phyloP scores from a whole-genome alignment of 257 asterid genomes.

The Solanum chiquidenum region DNA sequence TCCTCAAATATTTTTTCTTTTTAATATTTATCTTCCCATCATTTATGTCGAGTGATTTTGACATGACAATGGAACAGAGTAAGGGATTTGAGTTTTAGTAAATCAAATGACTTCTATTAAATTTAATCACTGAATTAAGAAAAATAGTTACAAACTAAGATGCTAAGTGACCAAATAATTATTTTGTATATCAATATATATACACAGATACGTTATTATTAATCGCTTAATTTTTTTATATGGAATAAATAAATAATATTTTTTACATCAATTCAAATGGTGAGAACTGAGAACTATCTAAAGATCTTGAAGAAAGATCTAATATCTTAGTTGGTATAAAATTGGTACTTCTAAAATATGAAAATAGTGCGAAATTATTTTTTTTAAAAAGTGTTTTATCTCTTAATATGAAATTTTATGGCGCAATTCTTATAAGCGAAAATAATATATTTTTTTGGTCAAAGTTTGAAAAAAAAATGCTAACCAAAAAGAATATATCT shows the following conservation, averaged over 20 bases:
- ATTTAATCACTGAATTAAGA: no score
- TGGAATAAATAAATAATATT: no score
- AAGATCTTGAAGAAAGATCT: neutral
- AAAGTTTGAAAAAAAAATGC: neutral
- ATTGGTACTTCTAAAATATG: neutral
- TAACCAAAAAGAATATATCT: neutral
- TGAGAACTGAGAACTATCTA: neutral
- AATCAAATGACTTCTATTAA: no score
- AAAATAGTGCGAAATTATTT: neutral
- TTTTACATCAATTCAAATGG: no score
- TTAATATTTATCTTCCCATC: no score
- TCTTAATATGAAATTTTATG: neutral
- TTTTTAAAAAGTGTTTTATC: neutral
- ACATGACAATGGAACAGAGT: no score
- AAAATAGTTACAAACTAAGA: neutral
- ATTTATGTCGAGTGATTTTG: no score
- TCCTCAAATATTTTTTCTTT: neutral
- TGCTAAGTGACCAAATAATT: neutral
- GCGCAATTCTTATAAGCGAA: neutral
- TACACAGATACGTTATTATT: no score
- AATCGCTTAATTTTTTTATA: no score
- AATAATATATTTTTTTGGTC: neutral
- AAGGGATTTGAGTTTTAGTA: no score
- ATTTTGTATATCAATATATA: neutral
- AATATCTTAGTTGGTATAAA: neutral